Evolutionary conservation across 768 basidiomycete genomes (phyloP).

Genomic region (Suillus weaverae): DNA sequence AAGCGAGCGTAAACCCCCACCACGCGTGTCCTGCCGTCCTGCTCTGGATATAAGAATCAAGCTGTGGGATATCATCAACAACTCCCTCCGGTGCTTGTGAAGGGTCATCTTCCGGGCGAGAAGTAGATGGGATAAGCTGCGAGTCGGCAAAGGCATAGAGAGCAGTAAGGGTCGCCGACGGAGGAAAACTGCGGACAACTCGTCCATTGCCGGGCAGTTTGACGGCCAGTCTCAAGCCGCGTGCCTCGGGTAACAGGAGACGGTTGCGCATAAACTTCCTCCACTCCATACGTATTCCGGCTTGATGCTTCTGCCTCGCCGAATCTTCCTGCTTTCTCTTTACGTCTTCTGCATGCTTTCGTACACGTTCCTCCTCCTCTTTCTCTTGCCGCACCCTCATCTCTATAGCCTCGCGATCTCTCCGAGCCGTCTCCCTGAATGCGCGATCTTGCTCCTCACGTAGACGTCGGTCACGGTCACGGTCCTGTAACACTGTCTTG

Average conservation of each 20-base stretch:
- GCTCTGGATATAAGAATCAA: conserved; percentile 37
- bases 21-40: conserved; percentile 40
- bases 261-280: conserved; percentile 56
- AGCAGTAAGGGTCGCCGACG: conserved; percentile 50
- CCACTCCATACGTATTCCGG: conserved; percentile 50
- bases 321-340: conserved; percentile 40
- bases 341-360: conserved; percentile 30
- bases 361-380: conserved; percentile 35
- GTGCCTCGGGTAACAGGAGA: conserved; percentile 38
- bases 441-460: conserved; percentile 84
- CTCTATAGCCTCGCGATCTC: conserved; percentile 70
- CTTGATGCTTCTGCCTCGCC: conserved; percentile 36
- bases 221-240: conserved; percentile 47
- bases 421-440: conserved; percentile 60
- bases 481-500: conserved; percentile 48
- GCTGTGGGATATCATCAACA: conserved; percentile 33
- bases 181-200: conserved; percentile 55
- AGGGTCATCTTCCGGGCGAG: conserved; percentile 43
- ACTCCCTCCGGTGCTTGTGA: conserved; percentile 38
- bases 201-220: conserved; percentile 58
- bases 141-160: conserved; percentile 77
- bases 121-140: conserved; percentile 47
- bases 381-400: conserved; percentile 50
- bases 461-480: conserved; percentile 55
- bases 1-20: conserved; percentile 74